These are phyloP conservation scores for Sporothrix phasma DNA, from an alignment of 2,329 filamentous ascomycete genomes.

Conservation along the genomic window DNA sequence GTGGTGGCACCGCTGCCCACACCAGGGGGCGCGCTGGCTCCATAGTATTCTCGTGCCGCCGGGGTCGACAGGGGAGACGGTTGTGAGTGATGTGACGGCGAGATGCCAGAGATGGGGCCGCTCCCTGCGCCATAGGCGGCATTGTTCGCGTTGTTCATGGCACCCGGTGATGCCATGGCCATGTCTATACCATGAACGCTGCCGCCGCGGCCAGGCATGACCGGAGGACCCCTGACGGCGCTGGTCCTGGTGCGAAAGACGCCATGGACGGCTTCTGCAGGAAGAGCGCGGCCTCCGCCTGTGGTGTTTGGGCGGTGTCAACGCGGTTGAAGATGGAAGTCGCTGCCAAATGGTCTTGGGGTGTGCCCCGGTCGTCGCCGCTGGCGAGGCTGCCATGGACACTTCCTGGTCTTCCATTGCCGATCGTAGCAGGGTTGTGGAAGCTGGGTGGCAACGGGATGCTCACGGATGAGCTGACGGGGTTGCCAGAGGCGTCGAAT, in stretches of 20 bases:
- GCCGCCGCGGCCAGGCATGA: conserved; percentile 19
- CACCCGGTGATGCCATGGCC: conserved; percentile 35
- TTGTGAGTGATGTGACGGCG: conserved; percentile 27
- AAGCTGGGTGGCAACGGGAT: neutral
- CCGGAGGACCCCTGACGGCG: neutral
- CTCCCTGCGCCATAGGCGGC: conserved; percentile 8
- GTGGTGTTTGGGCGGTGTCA: conserved; percentile 41
- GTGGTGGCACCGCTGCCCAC: conserved; percentile 16
- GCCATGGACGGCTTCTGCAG: conserved; percentile 45
- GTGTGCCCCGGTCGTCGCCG: conserved; percentile 42
- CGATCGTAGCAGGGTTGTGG: neutral
- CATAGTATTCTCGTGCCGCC: conserved; percentile 42
- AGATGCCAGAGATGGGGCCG: conserved; percentile 29
- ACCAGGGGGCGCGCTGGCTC: conserved; percentile 20
- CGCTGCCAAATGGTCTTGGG: conserved; percentile 33
- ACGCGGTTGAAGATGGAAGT: conserved; percentile 36
- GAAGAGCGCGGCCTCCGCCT: conserved; percentile 52
- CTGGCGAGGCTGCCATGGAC: conserved; percentile 41
- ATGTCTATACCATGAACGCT: conserved; percentile 43
- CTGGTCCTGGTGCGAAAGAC: neutral
- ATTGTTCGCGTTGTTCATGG: neutral
- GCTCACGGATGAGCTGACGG: conserved; percentile 17
- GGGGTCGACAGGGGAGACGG: conserved; percentile 29
- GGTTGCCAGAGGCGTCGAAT: conserved; percentile 32
- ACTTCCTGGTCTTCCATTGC: conserved; percentile 28